Conservation (phyloP, 352 stramenopile genomes). For the Pythium dissotocum region DNA sequence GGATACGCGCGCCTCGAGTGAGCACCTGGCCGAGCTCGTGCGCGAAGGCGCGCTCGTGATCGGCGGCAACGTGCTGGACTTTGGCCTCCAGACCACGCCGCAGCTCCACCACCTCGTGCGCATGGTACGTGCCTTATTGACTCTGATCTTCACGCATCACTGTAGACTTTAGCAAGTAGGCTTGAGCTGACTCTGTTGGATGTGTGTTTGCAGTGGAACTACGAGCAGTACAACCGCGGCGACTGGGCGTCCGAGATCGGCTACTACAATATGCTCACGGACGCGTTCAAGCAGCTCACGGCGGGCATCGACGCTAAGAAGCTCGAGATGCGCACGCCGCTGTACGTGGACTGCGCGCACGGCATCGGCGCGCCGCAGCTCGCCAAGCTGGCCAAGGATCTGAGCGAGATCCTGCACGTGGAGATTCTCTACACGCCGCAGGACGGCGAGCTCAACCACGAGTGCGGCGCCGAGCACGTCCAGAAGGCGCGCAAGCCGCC, state of each 20-base stretch:
- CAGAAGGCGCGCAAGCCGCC: constrained; percentile 93
- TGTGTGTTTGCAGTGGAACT: constrained; percentile 64
- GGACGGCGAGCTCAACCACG: constrained; percentile 94
- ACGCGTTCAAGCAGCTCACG: constrained; percentile 93
- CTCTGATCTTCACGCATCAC: too few relatives aligned
- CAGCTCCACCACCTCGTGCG: constrained; percentile 97
- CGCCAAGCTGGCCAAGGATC: constrained; percentile 72
- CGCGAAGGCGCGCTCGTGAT: constrained; percentile 89
- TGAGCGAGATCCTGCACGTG: constrained; percentile 78
- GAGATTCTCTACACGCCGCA: constrained; percentile 80
- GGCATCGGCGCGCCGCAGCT: constrained; percentile 89
- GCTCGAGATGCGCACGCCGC: constrained; percentile 67
- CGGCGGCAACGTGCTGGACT: constrained; percentile 91
- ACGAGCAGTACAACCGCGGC: constrained; percentile 86
- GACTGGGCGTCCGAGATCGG: constrained; percentile 90
- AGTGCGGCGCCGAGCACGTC: constrained; percentile 96
- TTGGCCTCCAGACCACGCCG: constrained; percentile 96
- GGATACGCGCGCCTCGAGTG: constrained; percentile 91
- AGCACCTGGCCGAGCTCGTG: constrained; percentile 86
- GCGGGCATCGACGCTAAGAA: constrained; percentile 75
- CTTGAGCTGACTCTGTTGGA: neutral
- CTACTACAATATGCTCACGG: constrained; percentile 95
- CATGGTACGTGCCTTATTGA: constrained; percentile 52
- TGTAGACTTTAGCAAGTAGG: too few relatives aligned
- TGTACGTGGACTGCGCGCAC: constrained; percentile 94